Evolutionary conservation across 768 basidiomycete species (phyloP).

Genomic region (Hygrophorus pudorinus): DNA sequence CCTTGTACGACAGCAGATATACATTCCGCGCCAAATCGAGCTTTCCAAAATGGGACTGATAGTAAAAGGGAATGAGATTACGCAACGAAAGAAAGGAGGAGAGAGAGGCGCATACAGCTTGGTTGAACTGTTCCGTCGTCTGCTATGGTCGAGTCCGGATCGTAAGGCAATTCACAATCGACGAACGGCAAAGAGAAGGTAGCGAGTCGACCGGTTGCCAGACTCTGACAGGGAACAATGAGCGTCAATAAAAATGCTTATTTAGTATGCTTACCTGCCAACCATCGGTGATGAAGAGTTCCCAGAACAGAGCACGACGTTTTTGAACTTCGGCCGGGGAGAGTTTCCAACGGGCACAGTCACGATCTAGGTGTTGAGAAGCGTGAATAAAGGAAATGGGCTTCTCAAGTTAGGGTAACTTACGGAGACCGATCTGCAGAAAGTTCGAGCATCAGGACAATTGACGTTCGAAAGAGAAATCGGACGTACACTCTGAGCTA

Average conservation of each 20-base stretch:
- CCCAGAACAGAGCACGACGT: slow-evolving; percentile 63
- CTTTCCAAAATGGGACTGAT: slow-evolving; percentile 61
- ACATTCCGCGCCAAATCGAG: slow-evolving; percentile 55
- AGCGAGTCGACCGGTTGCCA: slow-evolving; percentile 60
- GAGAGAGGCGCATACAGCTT: slow-evolving; percentile 39
- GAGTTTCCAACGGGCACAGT: slow-evolving; percentile 63
- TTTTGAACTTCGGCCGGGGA: slow-evolving; percentile 57
- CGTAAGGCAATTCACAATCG: slow-evolving; percentile 60
- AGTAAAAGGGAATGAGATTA: slow-evolving; percentile 1
- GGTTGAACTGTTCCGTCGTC: slow-evolving; percentile 47
- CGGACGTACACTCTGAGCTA: slow-evolving; percentile 58
- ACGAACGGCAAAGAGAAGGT: slow-evolving; percentile 63
- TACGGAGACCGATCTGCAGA: slow-evolving; percentile 56
- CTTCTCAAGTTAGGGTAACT: slow-evolving; percentile 18
- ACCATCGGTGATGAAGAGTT: slow-evolving; percentile 62
- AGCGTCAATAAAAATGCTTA: not conserved
- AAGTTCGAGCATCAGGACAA: slow-evolving; percentile 3
- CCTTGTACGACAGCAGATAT: slow-evolving; percentile 62
- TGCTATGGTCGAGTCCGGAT: slow-evolving; percentile 46
- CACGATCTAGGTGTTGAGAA: slow-evolving; percentile 38
- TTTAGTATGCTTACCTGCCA: slow-evolving; percentile 47
- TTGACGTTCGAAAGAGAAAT: slow-evolving; percentile 1
- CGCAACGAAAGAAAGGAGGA: not conserved
- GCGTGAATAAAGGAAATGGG: slow-evolving; percentile 3
- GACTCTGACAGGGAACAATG: slow-evolving; percentile 30